Evolutionary conservation across 495 filamentous ascomycete species (phyloP), one percentile per base, ranked within the genome.

Genomic region (Cenococcum geophilum): DNA sequence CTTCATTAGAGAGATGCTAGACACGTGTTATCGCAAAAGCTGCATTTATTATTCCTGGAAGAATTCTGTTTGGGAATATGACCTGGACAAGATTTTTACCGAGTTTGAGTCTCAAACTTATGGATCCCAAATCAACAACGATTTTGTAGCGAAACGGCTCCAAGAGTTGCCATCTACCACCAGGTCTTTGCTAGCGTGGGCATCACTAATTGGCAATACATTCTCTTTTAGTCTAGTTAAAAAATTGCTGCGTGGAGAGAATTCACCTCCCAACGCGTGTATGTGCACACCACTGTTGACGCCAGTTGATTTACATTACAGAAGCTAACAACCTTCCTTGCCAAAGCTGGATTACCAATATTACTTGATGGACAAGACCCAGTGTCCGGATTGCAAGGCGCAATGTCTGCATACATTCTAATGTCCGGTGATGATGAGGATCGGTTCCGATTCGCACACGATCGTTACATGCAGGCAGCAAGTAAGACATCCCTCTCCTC

Each of bases 1-100:
- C 71, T 92, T 92, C 64, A 86, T 95, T 62, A 82, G 88, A 34
- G 88, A 95, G 71, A 92, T 96, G 83, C 80, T 96, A n/a, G 88
- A 87, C 68, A 86, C 87, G 8, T 91, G 88, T 68, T 85, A 95
- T 71, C 83, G 86, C 18, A 95, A 89, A 71, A 84, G 84, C 64
- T 92, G 88, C 67, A 85, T 96, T 54, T 95, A 86, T 83, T 95
- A 92, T 63, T 71, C 59, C 73, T 96, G 91, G 80, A 86, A 84
- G 63, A 79, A 85, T 45, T 85, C 82, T 21, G 76, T 75, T 42
- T 96, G 91, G 91, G 79, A 84, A n/a, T 96, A 85, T 70, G 86
- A 92, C 67, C 73, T 96, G 10, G 89, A 95, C 71, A 80, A 81
- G 56, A 83, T 95, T 0, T 95, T 95, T 66, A 83, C 83, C 20